Evolutionary conservation across 495 filamentous ascomycete genomes (phyloP).

Genomic region (Letharia lupina): DNA sequence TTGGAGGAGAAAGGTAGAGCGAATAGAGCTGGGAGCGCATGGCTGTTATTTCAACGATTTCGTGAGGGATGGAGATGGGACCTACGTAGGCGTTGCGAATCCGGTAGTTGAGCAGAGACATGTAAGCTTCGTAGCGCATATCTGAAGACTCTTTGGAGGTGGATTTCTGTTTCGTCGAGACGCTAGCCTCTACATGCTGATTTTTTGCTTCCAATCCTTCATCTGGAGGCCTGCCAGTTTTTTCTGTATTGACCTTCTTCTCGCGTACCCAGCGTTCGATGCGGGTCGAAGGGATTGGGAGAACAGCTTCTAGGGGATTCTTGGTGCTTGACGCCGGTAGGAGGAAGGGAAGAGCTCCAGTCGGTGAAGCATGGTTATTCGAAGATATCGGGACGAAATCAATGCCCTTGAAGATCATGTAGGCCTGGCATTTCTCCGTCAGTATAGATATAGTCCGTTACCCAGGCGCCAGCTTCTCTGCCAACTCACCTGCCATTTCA

Average conservation of each 20-base stretch:
- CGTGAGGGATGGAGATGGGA: not conserved
- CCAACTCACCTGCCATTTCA: conserved; percentile 81
- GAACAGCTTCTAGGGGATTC: conserved; percentile 1
- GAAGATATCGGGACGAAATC: conserved; percentile 62
- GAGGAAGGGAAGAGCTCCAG: conserved; percentile 80
- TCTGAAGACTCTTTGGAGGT: conserved; percentile 44
- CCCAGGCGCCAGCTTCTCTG: not conserved
- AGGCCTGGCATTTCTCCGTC: conserved; percentile 49
- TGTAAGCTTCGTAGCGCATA: conserved; percentile 65
- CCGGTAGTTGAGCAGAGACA: conserved; percentile 66
- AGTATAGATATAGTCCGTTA: conserved; percentile 9
- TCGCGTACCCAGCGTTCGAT: conserved; percentile 61
- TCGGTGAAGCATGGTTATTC: conserved; percentile 88
- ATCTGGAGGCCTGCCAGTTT: not conserved
- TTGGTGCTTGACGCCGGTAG: conserved; percentile 42
- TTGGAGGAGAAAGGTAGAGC: conserved; percentile 63
- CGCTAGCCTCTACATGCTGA: not conserved
- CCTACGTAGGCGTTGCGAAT: conserved; percentile 82
- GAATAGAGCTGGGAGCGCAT: conserved; percentile 53
- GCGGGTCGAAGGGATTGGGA: conserved; percentile 55
- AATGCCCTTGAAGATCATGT: conserved; percentile 67
- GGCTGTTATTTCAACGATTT: conserved; percentile 1
- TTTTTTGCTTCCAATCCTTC: not conserved
- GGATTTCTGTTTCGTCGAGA: conserved; percentile 29
- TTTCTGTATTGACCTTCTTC: not conserved